phyloP scores from a whole-genome alignment of 257 asterid genomes.

The Forsythia viridissima region DNA sequence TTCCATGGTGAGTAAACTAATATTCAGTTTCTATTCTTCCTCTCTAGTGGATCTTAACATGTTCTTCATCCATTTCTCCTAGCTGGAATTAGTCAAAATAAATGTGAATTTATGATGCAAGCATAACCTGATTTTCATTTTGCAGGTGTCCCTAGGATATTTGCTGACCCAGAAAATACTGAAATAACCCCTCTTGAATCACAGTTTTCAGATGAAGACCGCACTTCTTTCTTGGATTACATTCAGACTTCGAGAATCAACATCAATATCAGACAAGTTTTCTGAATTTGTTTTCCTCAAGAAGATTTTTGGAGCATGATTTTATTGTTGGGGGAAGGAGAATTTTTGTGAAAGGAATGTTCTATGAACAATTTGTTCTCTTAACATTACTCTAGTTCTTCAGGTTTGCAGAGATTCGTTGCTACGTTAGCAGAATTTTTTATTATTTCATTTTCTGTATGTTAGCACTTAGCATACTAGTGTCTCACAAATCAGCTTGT shows the following conservation, averaged over 20 bases:
- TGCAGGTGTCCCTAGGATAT: conserved; percentile 91
- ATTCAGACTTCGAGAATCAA: conserved; percentile 81
- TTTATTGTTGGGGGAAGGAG: background rate
- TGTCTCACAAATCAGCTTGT: background rate
- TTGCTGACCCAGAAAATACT: conserved; percentile 68
- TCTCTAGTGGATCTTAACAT: background rate
- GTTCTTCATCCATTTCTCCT: background rate
- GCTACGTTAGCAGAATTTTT: background rate
- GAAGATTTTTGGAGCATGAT: no score
- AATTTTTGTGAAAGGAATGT: background rate
- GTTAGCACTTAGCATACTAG: no score
- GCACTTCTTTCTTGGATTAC: conserved; percentile 54
- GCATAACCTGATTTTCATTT: background rate
- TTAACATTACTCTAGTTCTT: background rate
- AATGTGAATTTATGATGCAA: background rate
- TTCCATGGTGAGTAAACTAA: conserved; percentile 68
- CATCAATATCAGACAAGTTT: conserved; percentile 93
- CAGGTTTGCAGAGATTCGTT: background rate
- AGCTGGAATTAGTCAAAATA: background rate
- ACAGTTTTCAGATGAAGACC: conserved; percentile 50
- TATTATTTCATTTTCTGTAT: background rate
- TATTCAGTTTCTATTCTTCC: conserved; percentile 7
- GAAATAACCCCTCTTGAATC: conserved; percentile 64
- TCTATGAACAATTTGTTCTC: background rate
- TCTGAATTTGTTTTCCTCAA: conserved; percentile 19